Conservation (phyloP, 2,329 filamentous ascomycete species). For the Botrytis sinoallii region DNA sequence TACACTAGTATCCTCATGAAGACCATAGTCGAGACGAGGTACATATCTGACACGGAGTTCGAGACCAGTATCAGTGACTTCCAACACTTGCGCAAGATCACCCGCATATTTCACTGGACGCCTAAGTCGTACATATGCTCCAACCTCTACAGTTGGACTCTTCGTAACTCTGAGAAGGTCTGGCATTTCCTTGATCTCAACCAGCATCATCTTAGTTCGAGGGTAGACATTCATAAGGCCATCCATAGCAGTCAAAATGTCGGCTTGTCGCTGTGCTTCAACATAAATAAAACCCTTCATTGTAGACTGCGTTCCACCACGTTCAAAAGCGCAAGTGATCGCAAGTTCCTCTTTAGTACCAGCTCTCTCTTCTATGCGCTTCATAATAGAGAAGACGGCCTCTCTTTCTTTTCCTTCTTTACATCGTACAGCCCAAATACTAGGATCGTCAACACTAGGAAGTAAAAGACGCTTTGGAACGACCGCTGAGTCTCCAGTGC, state of each 20-base stretch:
- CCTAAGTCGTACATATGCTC: constrained; percentile 87
- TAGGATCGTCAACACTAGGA: constrained; percentile 90
- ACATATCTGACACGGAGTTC: constrained; percentile 86
- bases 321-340: constrained; percentile 90
- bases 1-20: constrained; percentile 69
- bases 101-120: constrained; percentile 77
- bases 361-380: constrained; percentile 76
- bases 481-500: constrained; percentile 66
- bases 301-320: constrained; percentile 68
- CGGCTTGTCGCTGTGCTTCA: constrained; percentile 81
- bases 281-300: constrained; percentile 97
- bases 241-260: constrained; percentile 79
- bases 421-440: constrained; percentile 91
- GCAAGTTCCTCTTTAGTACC: constrained; percentile 76
- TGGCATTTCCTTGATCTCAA: constrained; percentile 96
- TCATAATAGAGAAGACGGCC: constrained; percentile 82
- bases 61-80: constrained; percentile 88
- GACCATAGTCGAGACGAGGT: constrained; percentile 85
- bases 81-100: constrained; percentile 87
- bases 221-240: constrained; percentile 88
- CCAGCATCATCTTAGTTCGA: constrained; percentile 78
- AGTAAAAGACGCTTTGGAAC: constrained; percentile 84
- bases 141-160: constrained; percentile 77
- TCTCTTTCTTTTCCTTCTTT: constrained; percentile 95
- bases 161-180: constrained; percentile 90